Conservation (phyloP, 2,329 filamentous ascomycete genomes). For the Trichoderma harzianum region DNA sequence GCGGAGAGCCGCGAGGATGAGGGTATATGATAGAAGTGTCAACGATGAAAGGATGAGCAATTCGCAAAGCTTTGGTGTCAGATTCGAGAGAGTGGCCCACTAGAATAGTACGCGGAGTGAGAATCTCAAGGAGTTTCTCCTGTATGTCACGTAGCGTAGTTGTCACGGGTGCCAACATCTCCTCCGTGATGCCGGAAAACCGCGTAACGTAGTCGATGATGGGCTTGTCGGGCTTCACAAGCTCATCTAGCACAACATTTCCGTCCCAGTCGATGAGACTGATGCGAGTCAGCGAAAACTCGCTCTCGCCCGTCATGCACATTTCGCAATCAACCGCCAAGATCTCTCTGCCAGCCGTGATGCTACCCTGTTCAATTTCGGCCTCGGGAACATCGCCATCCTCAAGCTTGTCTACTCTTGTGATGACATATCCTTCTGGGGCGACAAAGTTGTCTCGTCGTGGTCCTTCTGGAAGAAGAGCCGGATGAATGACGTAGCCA, state of each 20-base stretch:
- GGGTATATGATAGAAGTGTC: constrained; percentile 90
- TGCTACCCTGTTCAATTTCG: constrained; percentile 74
- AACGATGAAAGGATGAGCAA: constrained; percentile 89
- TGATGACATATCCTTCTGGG: constrained; percentile 80
- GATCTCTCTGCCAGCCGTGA: constrained; percentile 76
- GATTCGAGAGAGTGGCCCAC: constrained; percentile 80
- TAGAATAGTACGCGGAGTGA: constrained; percentile 70
- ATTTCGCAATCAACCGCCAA: constrained; percentile 94
- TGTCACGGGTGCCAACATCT: constrained; percentile 77
- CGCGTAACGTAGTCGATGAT: constrained; percentile 90
- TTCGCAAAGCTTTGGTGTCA: constrained; percentile 76
- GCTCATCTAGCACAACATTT: constrained; percentile 75
- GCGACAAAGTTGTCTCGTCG: constrained; percentile 50
- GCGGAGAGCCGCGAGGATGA: constrained; percentile 81
- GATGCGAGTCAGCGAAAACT: constrained; percentile 82
- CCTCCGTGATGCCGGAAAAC: constrained; percentile 87
- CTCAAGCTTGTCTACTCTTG: constrained; percentile 61
- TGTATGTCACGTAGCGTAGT: constrained; percentile 85
- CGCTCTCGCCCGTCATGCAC: constrained; percentile 79
- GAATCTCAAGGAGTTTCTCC: constrained; percentile 64
- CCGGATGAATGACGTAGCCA: constrained; percentile 81
- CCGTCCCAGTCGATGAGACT: constrained; percentile 87
- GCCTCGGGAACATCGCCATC: constrained; percentile 65
- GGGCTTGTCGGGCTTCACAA: constrained; percentile 85
- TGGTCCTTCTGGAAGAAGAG: constrained; percentile 60